phyloP scores from a whole-genome alignment of 768 basidiomycete species.

The Russula abietina region DNA sequence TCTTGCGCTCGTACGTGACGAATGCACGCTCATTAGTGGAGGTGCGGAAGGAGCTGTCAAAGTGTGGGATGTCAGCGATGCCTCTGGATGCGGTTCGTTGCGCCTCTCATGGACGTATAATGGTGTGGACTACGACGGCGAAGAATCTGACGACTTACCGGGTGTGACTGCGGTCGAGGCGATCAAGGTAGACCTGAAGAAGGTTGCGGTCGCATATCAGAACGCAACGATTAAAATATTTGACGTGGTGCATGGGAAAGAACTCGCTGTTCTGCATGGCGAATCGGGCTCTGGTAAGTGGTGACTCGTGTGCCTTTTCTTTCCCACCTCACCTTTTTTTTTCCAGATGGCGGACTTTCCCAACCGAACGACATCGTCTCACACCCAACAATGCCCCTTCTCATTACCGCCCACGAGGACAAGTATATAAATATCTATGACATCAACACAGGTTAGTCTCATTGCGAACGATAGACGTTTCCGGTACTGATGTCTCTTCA shows the following conservation, averaged over 20 bases:
- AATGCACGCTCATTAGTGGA: conserved; percentile 80
- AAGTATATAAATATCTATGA: conserved; percentile 90
- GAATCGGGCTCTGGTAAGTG: conserved; percentile 19
- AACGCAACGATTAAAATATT: conserved; percentile 88
- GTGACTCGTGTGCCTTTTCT: neutral
- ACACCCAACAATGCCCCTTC: conserved; percentile 82
- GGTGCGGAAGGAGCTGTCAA: conserved; percentile 90
- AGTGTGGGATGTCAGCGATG: conserved; percentile 82
- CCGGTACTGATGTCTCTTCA: conserved; percentile 28
- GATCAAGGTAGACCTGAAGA: conserved; percentile 75
- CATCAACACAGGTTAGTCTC: conserved; percentile 60
- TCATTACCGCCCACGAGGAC: conserved; percentile 91
- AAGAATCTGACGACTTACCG: conserved; percentile 39
- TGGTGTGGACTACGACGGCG: conserved; percentile 49
- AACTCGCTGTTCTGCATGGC: conserved; percentile 49
- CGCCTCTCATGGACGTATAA: conserved; percentile 75
- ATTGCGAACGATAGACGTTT: neutral
- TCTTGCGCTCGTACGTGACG: conserved; percentile 76
- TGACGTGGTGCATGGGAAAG: conserved; percentile 83
- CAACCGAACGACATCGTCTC: conserved; percentile 85
- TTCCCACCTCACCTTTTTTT: conserved; percentile 7
- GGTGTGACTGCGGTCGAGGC: conserved; percentile 83
- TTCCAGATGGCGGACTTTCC: conserved; percentile 64
- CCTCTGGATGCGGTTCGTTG: conserved; percentile 52
- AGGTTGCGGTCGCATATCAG: conserved; percentile 85